Evolutionary conservation across 2,329 filamentous ascomycete species (phyloP), one percentile per base, ranked within the genome.

Genomic region (Diaporthe aspalathi): DNA sequence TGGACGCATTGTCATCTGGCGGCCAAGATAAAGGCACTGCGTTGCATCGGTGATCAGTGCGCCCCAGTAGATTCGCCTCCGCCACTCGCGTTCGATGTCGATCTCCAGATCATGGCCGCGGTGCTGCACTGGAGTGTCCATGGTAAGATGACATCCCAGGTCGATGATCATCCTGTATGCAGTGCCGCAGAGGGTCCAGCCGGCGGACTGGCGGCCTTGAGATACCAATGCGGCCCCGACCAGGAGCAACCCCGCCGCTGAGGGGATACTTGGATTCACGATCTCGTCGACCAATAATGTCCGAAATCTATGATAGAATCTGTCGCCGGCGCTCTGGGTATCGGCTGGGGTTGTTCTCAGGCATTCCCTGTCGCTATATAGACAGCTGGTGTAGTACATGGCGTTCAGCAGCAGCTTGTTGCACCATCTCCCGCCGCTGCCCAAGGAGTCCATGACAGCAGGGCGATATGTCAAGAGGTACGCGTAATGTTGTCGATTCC

Each of bases 261-360:
- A 57, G n/a, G 54, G 54, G 5, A 57, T 57, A 8, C 54, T 57
- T 43, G 54, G 54, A 9, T 57, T 57, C 14, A 57, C 54, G 35
- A 57, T 57, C 16, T 57, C 54, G 22, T 57, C 54, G 5, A 14
- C 54, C 35, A 57, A 20, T 5, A 57, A 22, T 2, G 16, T 27
- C 54, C 54, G 17, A 6, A 57, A 57, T 12, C 54, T 24, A 7
- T 57, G 32, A 22, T 57, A 57, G 22, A 57, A 57, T 3, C 54
- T 57, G 54, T 57, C 54, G 3, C 54, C 54, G 16, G 54, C 54
- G 35, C 54, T 57, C 54, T 57, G 54, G n/a, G 54, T 57, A 20
- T 57, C 54, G n/a, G 7, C 24, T 17, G 54, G 54, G n/a, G 35
- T 40, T 22, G 54, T 57, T 5, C 54, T 57, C 7, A 57, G 54